Evolutionary conservation across 164 flowering plant genomes (phyloP), one percentile per base, ranked within the genome.

Genomic region (Tetracentron sinense): DNA sequence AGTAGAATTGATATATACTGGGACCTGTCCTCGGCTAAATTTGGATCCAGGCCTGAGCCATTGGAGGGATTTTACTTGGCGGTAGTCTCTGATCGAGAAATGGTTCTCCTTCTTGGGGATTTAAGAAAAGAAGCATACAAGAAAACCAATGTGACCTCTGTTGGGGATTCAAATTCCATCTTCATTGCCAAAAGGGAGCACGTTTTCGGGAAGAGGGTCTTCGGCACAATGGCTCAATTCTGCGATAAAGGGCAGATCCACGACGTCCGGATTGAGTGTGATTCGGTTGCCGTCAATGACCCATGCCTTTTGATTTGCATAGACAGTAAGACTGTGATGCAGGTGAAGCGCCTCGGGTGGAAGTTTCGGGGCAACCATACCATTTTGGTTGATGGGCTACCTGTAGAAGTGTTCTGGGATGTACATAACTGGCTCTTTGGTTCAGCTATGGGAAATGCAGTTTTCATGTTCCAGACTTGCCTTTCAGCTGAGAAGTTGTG

Each of bases 351-450:
- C 42, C 80, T 86, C 10, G 56, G 69, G 28, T 88, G 95, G 95
- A 88, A 88, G 69, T 88, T 88, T 47, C 74, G 95, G 16, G 95
- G 95, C 7, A 88, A 88, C 48, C 75, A 82, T 25, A 81, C 88
- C 16, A 78, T 88, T 19, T 58, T 81, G 72, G 80, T 88, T 33
- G 88, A 86, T 70, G 88, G 88, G 29, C 66, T 85, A 12, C 74
- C 88, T 0, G 82, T 90, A 0, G 97, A 90, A 33, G 78, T 90
- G 25, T 86, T 76, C 61, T 90, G 97, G 97, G 97, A 90, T 81
- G 92, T 86, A 25, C 83, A 90, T 70, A 83, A 76, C 72, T 90
- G 97, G 97, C 77, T 90, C n/a, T 90, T 86, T 56, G 75, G 87
- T 26, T 11, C 78, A 26, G 25, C 81, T 8, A 42, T 64, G 47